Evolutionary conservation across 2,329 filamentous ascomycete species (phyloP), one percentile per base, ranked within the genome.

Genomic region (Scytalidium lignicola): DNA sequence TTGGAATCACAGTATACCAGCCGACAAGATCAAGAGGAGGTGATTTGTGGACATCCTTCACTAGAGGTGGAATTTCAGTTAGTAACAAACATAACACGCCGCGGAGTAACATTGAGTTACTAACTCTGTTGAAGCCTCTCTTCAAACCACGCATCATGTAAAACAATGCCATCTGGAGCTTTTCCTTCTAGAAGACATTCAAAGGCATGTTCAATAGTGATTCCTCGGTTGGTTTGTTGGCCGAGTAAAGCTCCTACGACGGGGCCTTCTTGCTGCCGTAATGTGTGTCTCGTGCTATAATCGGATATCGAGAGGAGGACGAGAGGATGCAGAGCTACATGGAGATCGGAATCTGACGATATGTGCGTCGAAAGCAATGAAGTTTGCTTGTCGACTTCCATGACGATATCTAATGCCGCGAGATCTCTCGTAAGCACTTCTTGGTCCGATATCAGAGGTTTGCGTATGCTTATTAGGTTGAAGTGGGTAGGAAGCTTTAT

Each of bases 261-360:
- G 15, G 90, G 90, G 0, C 88, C 88, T 17, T 74, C 67, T 60
- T 90, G 84, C 46, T 82, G 74, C 51, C 93, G 83, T 49, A 96
- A 78, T 1, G 85, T 88, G 68, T 96, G 91, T 52, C 93, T 83
- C 51, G 92, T 95, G 67, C 97, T 90, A 67, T 95, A 95, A 69
- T 99, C 93, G 59, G 92, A 96, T 62, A 99, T 93, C 56, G 88
- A 95, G 70, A 99, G 88, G 57, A 97, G 86, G 46, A 96, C 91
- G 44, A 99, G 84, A 21, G 93, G 93, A 63, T 99, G 93, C 17
- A 99, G 82, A 59, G 90, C 83, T 49, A 90, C 82, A 56, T 90
- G 85, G 41, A 95, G 81, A 45, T 83, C 82, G 18, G 85, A 85
- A 45, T 63, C 62, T 10, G 79, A 78, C 57, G 82, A 77, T 68